phyloP scores from a whole-genome alignment of 257 asterid genomes.

The Nicotiana benthamiana region DNA sequence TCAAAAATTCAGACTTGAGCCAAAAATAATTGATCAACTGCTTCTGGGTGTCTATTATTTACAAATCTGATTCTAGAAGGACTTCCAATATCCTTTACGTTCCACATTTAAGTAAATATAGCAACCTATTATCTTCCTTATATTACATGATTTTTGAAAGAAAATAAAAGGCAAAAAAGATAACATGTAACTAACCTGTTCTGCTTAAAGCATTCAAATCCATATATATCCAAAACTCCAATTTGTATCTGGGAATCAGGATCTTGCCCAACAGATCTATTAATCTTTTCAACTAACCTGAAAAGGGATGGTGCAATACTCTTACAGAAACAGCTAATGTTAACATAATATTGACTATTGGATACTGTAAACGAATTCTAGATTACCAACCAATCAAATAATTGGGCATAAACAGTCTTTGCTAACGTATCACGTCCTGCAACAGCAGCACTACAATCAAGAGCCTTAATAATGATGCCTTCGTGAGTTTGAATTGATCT shows the following conservation, averaged over 20 bases:
- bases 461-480: conserved; percentile 79
- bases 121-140: not conserved
- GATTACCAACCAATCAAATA: conserved; percentile 81
- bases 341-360: conserved; percentile 1
- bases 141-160: not conserved
- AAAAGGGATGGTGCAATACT: conserved; percentile 7
- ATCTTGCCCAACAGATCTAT: conserved; percentile 97
- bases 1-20: not conserved
- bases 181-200: conserved; percentile 50
- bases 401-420: conserved; percentile 84
- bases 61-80: not conserved
- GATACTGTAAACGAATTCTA: conserved; percentile 4
- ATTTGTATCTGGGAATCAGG: conserved; percentile 71
- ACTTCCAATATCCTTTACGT: not conserved
- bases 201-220: conserved; percentile 89
- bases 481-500: conserved; percentile 91
- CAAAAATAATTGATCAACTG: not conserved
- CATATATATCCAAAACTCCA: conserved; percentile 96
- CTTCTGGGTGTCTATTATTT: not conserved
- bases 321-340: not conserved
- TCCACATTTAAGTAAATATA: not conserved
- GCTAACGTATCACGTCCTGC: conserved; percentile 99
- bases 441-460: conserved; percentile 85
- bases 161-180: not conserved
- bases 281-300: conserved; percentile 98